Evolutionary conservation across 2,329 filamentous ascomycete species (phyloP).

Genomic region (Thelonectria discophora): DNA sequence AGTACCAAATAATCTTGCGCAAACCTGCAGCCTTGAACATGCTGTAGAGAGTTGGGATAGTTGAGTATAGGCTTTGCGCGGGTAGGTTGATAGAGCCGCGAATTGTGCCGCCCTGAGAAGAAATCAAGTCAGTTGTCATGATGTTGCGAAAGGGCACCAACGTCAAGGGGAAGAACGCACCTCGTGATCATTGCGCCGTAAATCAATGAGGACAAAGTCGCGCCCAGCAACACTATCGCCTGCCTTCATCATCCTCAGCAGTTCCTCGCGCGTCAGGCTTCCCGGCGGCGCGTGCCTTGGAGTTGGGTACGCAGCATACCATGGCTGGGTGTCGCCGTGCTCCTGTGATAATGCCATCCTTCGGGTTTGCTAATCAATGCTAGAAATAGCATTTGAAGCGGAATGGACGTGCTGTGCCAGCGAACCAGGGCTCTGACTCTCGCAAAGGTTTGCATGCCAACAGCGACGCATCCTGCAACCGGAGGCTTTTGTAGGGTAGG

Average conservation of each 20-base stretch:
- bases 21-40: conserved; percentile 54
- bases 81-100: conserved; percentile 61
- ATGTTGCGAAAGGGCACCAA: neutral
- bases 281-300: conserved; percentile 42
- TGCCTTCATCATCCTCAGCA: conserved; percentile 48
- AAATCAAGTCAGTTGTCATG: neutral
- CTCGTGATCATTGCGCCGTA: conserved; percentile 53
- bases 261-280: conserved; percentile 44
- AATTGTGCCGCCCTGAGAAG: conserved; percentile 64
- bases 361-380: neutral
- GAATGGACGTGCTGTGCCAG: neutral
- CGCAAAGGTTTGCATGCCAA: neutral
- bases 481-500: no score
- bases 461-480: neutral
- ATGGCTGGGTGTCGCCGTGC: conserved; percentile 38
- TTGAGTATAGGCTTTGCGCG: conserved; percentile 56
- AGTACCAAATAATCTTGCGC: conserved; percentile 57
- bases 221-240: conserved; percentile 38
- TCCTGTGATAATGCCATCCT: conserved; percentile 2
- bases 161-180: conserved; percentile 43
- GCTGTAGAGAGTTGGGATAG: conserved; percentile 53
- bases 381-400: neutral
- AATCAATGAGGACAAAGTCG: conserved; percentile 55
- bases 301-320: conserved; percentile 52
- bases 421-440: neutral